Percentiles rank a stretch among this genome's conserved stretches.
Conservation (phyloP, 2,329 filamentous ascomycete genomes). For the Rasamsonia emersonii region DNA sequence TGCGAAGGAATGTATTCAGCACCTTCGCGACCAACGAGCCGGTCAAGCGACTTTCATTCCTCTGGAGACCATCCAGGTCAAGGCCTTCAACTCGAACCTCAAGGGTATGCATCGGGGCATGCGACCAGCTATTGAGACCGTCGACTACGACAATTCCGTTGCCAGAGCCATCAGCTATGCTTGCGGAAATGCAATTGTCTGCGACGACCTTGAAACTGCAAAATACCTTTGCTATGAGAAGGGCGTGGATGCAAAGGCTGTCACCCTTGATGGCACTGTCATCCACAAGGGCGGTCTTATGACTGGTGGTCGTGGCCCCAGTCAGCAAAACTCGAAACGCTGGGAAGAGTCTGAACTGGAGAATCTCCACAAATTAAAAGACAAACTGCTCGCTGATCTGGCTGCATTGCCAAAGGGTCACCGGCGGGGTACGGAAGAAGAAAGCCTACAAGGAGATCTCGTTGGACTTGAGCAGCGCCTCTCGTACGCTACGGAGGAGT, state of each 20-base stretch:
- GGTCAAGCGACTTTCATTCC: conserved; percentile 91
- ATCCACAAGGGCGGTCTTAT: conserved; percentile 96
- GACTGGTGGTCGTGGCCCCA: conserved; percentile 82
- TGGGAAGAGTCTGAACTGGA: conserved; percentile 90
- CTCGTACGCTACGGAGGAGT: conserved; percentile 62
- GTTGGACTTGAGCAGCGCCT: conserved; percentile 70
- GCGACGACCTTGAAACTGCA: conserved; percentile 76
- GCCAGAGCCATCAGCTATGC: conserved; percentile 92
- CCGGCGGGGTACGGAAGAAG: conserved; percentile 67
- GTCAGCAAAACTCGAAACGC: conserved; percentile 65
- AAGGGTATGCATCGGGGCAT: conserved; percentile 79
- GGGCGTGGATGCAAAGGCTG: conserved; percentile 82
- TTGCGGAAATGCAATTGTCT: conserved; percentile 90
- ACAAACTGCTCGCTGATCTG: conserved; percentile 69
- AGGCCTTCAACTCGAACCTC: conserved; percentile 77
- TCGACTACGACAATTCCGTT: conserved; percentile 81
- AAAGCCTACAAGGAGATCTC: conserved; percentile 70
- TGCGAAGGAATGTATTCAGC: conserved; percentile 86
- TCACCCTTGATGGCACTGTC: conserved; percentile 88
- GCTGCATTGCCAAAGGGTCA: conserved; percentile 70
- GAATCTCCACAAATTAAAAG: conserved; percentile 65
- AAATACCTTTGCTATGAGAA: conserved; percentile 83
- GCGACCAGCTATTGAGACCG: conserved; percentile 87
- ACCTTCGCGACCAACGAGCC: conserved; percentile 81
- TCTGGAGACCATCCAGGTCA: conserved; percentile 94